Conservation (phyloP, 176 grass and related monocot genomes). For the Neostapfia colusana region DNA sequence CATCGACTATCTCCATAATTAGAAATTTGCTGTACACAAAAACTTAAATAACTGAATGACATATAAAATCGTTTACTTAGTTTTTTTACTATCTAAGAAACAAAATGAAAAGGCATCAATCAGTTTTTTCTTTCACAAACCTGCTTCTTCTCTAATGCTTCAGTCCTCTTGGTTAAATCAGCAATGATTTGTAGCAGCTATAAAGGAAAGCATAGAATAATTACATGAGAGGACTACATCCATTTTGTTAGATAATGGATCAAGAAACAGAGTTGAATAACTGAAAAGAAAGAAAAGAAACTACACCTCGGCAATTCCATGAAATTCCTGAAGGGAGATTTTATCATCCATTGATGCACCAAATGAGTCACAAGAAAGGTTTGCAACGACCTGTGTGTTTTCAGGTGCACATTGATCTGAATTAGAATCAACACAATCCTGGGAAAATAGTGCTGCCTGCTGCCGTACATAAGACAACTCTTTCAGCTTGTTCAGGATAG, state of each 20-base stretch:
- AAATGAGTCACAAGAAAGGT: conserved; percentile 19
- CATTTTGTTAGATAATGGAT: conserved; percentile 10
- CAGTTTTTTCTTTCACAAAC: conserved; percentile 35
- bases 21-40: conserved; percentile 17
- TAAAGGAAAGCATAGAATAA: conserved; percentile 43
- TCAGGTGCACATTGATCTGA: conserved; percentile 36
- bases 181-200: conserved; percentile 64
- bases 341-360: conserved; percentile 24
- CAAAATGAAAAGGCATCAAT: conserved; percentile 1
- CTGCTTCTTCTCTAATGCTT: conserved; percentile 76
- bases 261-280: conserved; percentile 25
- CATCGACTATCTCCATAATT: neutral
- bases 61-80: neutral
- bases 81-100: conserved; percentile 37
- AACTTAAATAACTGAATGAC: conserved; percentile 6
- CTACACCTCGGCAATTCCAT: conserved; percentile 38
- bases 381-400: conserved; percentile 27
- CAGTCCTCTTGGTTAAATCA: conserved; percentile 46
- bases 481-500: conserved; percentile 55
- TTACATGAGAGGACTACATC: conserved; percentile 9
- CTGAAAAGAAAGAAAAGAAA: conserved; percentile 9
- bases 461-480: conserved; percentile 40
- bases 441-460: conserved; percentile 32
- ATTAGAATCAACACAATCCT: conserved; percentile 20
- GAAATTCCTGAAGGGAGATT: conserved; percentile 23